phyloP scores from a whole-genome alignment of 352 stramenopile genomes.

The Pythium oligandrum region DNA sequence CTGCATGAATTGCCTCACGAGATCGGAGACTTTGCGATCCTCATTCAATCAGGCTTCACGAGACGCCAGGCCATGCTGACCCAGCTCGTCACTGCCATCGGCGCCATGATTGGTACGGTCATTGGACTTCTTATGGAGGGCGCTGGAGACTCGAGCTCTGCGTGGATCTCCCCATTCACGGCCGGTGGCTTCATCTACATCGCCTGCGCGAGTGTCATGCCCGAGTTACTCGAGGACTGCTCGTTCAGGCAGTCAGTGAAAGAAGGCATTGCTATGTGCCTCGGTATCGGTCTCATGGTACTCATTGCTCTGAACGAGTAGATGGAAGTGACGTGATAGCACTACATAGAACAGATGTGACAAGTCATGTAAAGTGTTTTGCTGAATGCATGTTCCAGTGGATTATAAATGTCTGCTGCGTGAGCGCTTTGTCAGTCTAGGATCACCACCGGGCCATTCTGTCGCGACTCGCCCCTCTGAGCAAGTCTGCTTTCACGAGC shows the following conservation, averaged over 20 bases:
- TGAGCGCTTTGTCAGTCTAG: too few relatives aligned
- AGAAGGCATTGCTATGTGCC: conserved; percentile 60
- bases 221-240: conserved; percentile 86
- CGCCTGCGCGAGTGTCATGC: conserved; percentile 87
- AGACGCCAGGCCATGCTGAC: conserved; percentile 86
- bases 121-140: conserved; percentile 80
- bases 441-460: too few relatives aligned
- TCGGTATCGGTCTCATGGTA: conserved; percentile 72
- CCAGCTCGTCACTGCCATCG: conserved; percentile 90
- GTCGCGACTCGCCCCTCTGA: too few relatives aligned
- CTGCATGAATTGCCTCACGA: conserved; percentile 91
- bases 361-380: conserved; percentile 4
- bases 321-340: neutral
- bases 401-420: too few relatives aligned
- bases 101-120: conserved; percentile 86
- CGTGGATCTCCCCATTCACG: conserved; percentile 82
- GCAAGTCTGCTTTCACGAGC: too few relatives aligned
- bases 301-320: conserved; percentile 75
- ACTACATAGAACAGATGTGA: too few relatives aligned
- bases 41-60: conserved; percentile 89
- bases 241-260: conserved; percentile 67
- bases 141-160: conserved; percentile 55
- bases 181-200: conserved; percentile 93
- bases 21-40: conserved; percentile 90
- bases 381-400: neutral